Evolutionary conservation across 192 early-diverging fungal genomes (phyloP), one percentile per base, ranked within the genome.

Genomic region (Oehlia diaphana): DNA sequence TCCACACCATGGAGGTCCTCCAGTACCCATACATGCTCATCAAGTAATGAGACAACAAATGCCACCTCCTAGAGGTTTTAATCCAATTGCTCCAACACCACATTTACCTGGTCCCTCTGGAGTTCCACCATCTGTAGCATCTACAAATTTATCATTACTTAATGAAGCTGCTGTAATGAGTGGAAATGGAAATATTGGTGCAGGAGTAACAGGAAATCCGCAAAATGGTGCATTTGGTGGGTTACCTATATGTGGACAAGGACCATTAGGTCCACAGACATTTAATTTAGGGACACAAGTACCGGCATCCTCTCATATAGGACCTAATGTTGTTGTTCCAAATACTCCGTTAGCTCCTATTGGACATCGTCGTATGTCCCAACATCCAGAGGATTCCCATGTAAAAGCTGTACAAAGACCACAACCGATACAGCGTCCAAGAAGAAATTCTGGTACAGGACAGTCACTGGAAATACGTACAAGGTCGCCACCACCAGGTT

Each of bases 351-450:
- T 87, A 62, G 81, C 84, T 33, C 86, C 86, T 3, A 85, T 87
- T 37, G 86, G 86, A 7, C 85, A 86, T 76, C 72, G 84, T 31
- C 81, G 86, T 21, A 81, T 82, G 49, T 85, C 84, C 7, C 83
- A 82, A 28, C 84, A 82, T 23, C 82, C 86, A 67, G 86, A 84
- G 8, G 73, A 81, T 66, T 26, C 64, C 9, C 73, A 76, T 70
- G 28, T 81, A 23, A 87, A 87, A 63, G 80, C 82, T n/a, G 81
- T 87, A 63, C 83, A 84, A 31, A 63, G 84, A 44, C 86, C 86
- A 12, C 79, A 79, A 9, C 85, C 85, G 33, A 87, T 87, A 58
- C 82, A 83, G 44, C 70, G 85, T 42, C 85, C 85, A 16, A 39
- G 77, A 53, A 78, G 50, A 49, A 66, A 44, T 26, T 78, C 77